Evolutionary conservation across 2,329 filamentous ascomycete genomes (phyloP), one percentile per base, ranked within the genome.

Genomic region (Calonectria leucothoes): DNA sequence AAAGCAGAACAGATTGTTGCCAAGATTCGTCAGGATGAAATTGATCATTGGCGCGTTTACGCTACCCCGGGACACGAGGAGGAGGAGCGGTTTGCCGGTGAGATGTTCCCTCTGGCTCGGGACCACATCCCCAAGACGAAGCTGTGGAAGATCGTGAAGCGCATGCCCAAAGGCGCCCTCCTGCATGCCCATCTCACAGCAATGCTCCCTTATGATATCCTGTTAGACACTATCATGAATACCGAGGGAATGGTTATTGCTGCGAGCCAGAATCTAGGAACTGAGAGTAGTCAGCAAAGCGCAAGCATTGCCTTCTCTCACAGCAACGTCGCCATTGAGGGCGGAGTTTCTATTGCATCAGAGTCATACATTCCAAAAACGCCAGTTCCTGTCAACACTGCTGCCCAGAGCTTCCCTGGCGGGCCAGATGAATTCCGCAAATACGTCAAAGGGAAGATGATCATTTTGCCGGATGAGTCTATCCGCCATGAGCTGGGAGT

Each of bases 91-190:
- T 68, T 68, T 25, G 66, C 66, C 6, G 66, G 66, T 14, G 49
- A 68, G 35, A 59, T 61, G 37, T 68, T 68, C 17, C 66, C 66
- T 25, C 51, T 59, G 17, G 66, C 51, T 31, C 51, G 51, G 7
- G 35, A 57, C 20, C 45, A 59, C 20, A 68, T 68, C 23, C 14
- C 66, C 5, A 25, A 68, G 39, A 68, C 66, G 8, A 59, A 59
- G 17, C 35, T 68, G 20, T 68, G 66, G 66, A 68, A 68, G 27
- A 68, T 68, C 15, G 51, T 68, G 17, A 57, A 61, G 25, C 35
- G 37, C 11, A 45, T 59, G 37, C 66, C 66, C 25, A 68, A 68
- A 25, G 66, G 66, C 3, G 66, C 66, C 7, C 66, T 68, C 15
- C n/a, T 68, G 20, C 66, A 68, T 23, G 49, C 51, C 11, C 66